Conservation (phyloP, 495 filamentous ascomycete species). For the Lasiosphaeriaceae sp. region DNA sequence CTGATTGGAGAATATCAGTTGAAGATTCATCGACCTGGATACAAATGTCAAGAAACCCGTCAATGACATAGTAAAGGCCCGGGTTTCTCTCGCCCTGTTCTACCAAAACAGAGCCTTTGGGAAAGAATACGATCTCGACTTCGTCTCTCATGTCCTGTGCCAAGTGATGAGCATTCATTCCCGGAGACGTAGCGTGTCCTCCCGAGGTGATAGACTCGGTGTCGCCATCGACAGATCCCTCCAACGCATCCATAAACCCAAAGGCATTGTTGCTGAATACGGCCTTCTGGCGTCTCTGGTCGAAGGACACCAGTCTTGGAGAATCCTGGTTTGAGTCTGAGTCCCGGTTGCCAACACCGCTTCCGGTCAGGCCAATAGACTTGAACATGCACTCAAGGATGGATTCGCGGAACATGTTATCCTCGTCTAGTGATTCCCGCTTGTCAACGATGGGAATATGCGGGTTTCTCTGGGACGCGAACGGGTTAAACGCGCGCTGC, state of each 20-base stretch:
- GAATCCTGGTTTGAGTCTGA: slow-evolving; percentile 76
- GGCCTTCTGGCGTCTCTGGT: slow-evolving; percentile 78
- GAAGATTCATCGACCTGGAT: slow-evolving; percentile 38
- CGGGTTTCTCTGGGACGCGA: slow-evolving; percentile 51
- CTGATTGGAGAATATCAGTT: slow-evolving; percentile 31
- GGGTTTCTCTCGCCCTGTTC: slow-evolving; percentile 96
- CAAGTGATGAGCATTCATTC: slow-evolving; percentile 47
- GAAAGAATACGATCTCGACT: slow-evolving; percentile 97
- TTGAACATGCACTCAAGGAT: slow-evolving; percentile 96
- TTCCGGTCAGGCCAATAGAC: slow-evolving; percentile 76
- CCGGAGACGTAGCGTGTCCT: slow-evolving; percentile 39
- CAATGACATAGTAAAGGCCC: slow-evolving; percentile 94
- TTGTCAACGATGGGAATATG: slow-evolving; percentile 56
- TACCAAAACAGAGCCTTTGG: slow-evolving; percentile 89
- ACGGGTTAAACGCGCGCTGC: slow-evolving; percentile 54
- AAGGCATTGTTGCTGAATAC: slow-evolving; percentile 82
- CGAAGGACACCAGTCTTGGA: slow-evolving; percentile 79
- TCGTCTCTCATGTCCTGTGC: slow-evolving; percentile 79
- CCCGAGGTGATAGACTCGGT: slow-evolving; percentile 76
- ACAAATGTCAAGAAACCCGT: slow-evolving; percentile 93
- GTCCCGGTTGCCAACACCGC: slow-evolving; percentile 57
- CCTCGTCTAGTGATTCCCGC: slow-evolving; percentile 77
- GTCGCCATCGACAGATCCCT: slow-evolving; percentile 76
- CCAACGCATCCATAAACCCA: slow-evolving; percentile 89
- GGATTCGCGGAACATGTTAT: slow-evolving; percentile 80